These are phyloP conservation scores for Chlorella sorokiniana DNA, from an alignment of 139 green algal species.

Conservation along the genomic window DNA sequence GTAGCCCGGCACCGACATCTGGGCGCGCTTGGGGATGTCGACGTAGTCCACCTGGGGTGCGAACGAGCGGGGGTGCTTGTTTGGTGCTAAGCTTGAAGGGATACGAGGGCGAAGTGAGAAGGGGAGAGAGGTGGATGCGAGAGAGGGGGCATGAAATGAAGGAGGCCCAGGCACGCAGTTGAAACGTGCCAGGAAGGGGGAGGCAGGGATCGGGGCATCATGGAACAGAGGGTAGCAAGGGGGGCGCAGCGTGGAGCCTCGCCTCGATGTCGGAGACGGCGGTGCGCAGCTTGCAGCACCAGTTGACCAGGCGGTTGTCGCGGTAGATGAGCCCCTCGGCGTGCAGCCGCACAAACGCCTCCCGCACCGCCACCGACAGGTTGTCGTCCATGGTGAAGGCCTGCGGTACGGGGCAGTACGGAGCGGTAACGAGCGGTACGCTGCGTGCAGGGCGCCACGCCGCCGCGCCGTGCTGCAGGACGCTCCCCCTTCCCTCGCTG, in stretches of 20 bases:
- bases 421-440: background rate
- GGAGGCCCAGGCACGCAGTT: background rate
- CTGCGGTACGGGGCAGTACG: constrained; percentile 9
- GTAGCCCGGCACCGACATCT: constrained; percentile 82
- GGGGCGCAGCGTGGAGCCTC: background rate
- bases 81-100: background rate
- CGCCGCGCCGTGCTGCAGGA: too few relatives aligned
- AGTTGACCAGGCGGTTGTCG: constrained; percentile 99
- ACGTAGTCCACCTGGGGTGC: constrained; percentile 91
- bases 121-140: background rate
- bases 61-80: too few relatives aligned
- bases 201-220: background rate
- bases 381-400: constrained; percentile 97
- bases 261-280: constrained; percentile 98
- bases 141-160: background rate
- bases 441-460: too few relatives aligned
- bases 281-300: constrained; percentile 90
- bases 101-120: background rate
- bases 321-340: constrained; percentile 91
- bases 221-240: background rate
- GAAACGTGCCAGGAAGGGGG: background rate
- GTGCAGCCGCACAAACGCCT: constrained; percentile 81
- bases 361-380: constrained; percentile 65
- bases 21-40: constrained; percentile 78
- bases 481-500: too few relatives aligned